Evolutionary conservation across 2,329 filamentous ascomycete genomes (phyloP).

Genomic region (Exserohilum rostratum): DNA sequence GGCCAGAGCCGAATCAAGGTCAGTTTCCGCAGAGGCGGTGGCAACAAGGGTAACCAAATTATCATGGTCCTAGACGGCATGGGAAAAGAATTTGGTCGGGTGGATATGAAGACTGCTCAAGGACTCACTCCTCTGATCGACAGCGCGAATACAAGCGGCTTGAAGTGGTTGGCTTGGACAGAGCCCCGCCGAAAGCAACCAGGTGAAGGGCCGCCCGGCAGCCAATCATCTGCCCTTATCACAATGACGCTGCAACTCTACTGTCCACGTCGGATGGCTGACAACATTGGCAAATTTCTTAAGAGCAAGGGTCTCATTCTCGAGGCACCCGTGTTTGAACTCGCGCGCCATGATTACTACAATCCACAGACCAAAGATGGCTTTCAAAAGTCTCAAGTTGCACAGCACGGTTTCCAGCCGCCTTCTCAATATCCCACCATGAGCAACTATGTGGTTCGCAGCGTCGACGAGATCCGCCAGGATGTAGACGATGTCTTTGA

Average conservation of each 20-base stretch:
- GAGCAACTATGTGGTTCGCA: conserved; percentile 28
- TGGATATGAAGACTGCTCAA: conserved; percentile 71
- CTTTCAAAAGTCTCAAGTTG: conserved; percentile 21
- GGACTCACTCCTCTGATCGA: conserved; percentile 78
- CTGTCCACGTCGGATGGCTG: conserved; percentile 70
- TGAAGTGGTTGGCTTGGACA: conserved; percentile 77
- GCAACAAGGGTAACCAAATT: conserved; percentile 63
- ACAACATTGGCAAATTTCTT: conserved; percentile 71
- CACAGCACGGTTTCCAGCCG: conserved; percentile 21
- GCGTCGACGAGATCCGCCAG: conserved; percentile 80
- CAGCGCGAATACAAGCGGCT: conserved; percentile 59
- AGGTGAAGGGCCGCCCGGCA: conserved; percentile 58
- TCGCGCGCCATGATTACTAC: conserved; percentile 71
- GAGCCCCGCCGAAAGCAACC: conserved; percentile 67
- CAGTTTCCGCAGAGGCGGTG: conserved; percentile 65
- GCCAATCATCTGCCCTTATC: conserved; percentile 31
- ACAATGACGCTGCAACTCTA: conserved; percentile 78
- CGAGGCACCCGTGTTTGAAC: conserved; percentile 63
- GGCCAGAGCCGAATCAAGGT: conserved; percentile 74
- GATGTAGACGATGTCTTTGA: conserved; percentile 90
- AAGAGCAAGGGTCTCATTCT: conserved; percentile 71
- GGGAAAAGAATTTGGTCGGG: conserved; percentile 72
- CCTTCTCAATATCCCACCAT: conserved; percentile 9
- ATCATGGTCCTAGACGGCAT: conserved; percentile 78
- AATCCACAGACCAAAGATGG: conserved; percentile 69